phyloP scores from a whole-genome alignment of 352 stramenopile genomes.

The Phytophthora melonis region DNA sequence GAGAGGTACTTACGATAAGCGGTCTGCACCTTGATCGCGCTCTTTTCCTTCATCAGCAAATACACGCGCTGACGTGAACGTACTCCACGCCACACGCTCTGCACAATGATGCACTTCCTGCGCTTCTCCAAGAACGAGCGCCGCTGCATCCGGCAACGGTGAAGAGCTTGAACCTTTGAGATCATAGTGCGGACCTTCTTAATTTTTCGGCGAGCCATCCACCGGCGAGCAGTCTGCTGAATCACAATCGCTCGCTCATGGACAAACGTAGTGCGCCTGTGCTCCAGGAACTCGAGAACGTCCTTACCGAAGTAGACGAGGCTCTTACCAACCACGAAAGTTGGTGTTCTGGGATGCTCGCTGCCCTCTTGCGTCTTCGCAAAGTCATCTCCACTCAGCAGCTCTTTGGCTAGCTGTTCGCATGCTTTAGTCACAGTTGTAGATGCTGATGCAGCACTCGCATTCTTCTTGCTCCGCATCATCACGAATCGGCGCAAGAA shows the following conservation, averaged over 20 bases:
- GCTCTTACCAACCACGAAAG: constrained; percentile 86
- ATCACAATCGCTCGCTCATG: constrained; percentile 74
- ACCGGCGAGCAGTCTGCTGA: constrained; percentile 62
- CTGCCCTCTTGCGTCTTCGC: constrained; percentile 40
- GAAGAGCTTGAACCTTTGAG: constrained; percentile 63
- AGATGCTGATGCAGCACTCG: constrained; percentile 27
- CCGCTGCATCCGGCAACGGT: constrained; percentile 58
- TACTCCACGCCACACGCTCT: constrained; percentile 82
- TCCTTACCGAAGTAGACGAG: constrained; percentile 95
- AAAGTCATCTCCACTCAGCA: constrained; percentile 61
- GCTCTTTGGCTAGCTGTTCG: constrained; percentile 57
- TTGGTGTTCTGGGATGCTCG: constrained; percentile 50
- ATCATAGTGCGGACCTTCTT: constrained; percentile 63
- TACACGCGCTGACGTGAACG: constrained; percentile 64
- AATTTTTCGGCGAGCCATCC: constrained; percentile 63
- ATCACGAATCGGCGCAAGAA: constrained; percentile 87
- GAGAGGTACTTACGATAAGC: constrained; percentile 58
- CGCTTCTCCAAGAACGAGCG: constrained; percentile 55
- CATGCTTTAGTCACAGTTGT: constrained; percentile 74
- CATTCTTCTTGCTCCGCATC: constrained; percentile 57
- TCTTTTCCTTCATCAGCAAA: constrained; percentile 63
- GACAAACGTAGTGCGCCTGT: constrained; percentile 73
- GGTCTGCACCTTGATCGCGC: constrained; percentile 70
- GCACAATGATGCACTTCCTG: constrained; percentile 58
- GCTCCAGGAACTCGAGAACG: constrained; percentile 92